These are phyloP conservation scores for Lizonia empirigonia DNA, from an alignment of 2,329 filamentous ascomycete species.

Conservation along the genomic window DNA sequence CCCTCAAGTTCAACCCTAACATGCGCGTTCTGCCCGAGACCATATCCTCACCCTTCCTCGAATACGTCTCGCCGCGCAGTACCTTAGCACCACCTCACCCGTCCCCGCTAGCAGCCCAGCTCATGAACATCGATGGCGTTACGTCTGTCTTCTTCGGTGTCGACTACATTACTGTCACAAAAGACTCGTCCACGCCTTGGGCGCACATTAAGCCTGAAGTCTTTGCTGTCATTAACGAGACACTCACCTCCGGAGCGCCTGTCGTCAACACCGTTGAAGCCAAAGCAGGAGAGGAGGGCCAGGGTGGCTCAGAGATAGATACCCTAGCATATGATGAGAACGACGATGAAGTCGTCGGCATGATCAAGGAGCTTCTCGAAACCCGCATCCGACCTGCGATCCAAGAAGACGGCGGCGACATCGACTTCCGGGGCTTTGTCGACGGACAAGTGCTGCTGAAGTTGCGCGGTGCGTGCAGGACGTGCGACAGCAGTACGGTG, in stretches of 20 bases:
- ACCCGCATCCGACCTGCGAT: constrained; percentile 94
- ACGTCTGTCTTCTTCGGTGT: constrained; percentile 90
- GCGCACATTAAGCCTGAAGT: constrained; percentile 93
- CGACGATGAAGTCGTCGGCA: constrained; percentile 91
- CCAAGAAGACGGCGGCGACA: constrained; percentile 96
- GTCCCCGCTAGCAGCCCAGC: constrained; percentile 85
- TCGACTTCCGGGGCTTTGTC: constrained; percentile 90
- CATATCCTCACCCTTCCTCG: constrained; percentile 78
- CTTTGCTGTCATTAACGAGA: constrained; percentile 92
- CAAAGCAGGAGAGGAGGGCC: constrained; percentile 58
- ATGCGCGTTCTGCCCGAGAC: constrained; percentile 78
- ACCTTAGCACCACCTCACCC: constrained; percentile 88
- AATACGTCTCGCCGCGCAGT: constrained; percentile 87
- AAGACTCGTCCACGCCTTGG: constrained; percentile 87
- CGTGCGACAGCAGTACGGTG: constrained; percentile 95
- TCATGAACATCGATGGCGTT: constrained; percentile 95
- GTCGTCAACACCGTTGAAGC: constrained; percentile 76
- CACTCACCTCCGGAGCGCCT: constrained; percentile 79
- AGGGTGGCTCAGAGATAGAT: constrained; percentile 63
- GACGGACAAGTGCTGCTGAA: constrained; percentile 85
- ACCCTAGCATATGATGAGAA: constrained; percentile 84
- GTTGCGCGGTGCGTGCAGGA: constrained; percentile 88
- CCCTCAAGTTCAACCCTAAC: constrained; percentile 95
- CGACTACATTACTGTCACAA: constrained; percentile 97
- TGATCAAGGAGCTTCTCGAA: constrained; percentile 98